Conservation (phyloP, 176 grass and related monocot genomes). For the Paspalum vaginatum region DNA sequence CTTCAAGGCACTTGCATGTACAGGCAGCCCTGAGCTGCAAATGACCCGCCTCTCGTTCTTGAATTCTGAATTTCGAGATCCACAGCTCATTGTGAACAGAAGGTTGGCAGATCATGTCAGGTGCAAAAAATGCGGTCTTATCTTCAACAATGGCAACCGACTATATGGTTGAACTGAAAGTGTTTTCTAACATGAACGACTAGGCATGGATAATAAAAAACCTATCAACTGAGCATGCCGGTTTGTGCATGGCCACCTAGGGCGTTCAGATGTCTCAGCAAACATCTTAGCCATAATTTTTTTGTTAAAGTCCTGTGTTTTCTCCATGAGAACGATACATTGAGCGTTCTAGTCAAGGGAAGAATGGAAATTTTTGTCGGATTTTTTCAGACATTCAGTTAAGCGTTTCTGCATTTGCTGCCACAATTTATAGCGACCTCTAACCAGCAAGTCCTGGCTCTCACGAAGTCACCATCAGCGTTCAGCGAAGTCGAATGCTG, state of each 20-base stretch:
- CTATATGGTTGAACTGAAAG: conserved; percentile 12
- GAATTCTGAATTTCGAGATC: conserved; percentile 29
- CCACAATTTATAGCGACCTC: neutral
- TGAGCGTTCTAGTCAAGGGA: neutral
- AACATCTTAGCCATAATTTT: neutral
- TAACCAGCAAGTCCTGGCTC: neutral
- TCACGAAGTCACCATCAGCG: neutral
- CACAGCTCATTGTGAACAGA: conserved; percentile 37
- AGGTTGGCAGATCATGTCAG: conserved; percentile 12
- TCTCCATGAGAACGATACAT: neutral
- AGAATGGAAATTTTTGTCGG: neutral
- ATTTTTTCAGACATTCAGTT: neutral
- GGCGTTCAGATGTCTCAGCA: neutral
- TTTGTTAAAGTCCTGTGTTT: neutral
- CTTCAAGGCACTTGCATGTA: conserved; percentile 49
- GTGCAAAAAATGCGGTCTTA: neutral
- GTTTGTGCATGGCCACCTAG: neutral
- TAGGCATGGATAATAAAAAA: neutral
- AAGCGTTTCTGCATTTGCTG: neutral
- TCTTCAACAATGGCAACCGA: conserved; percentile 21
- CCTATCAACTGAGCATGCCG: neutral
- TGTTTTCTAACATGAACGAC: conserved; percentile 7
- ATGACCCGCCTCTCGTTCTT: conserved; percentile 33
- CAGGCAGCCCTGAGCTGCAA: conserved; percentile 6
- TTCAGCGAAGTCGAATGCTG: neutral